Evolutionary conservation across 768 basidiomycete species (phyloP), one percentile per base, ranked within the genome.

Genomic region (Xanthoconium stramineum): DNA sequence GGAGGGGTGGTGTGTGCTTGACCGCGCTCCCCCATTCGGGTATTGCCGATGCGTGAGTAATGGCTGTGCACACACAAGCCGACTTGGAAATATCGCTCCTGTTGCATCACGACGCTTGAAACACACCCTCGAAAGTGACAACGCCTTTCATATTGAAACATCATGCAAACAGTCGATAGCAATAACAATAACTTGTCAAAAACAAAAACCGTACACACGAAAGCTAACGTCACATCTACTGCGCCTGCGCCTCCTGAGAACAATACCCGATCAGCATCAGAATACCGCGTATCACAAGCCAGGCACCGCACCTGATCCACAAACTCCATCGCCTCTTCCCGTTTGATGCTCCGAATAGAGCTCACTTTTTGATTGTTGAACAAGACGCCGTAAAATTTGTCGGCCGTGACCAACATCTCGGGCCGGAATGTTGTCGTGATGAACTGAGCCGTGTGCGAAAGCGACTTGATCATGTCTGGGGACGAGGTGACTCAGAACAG

Each of bases 351-450:
- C 36, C 87, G 80, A 44, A 98, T 94, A 1, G 89, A 89, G 52
- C 90, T 93, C 56, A 98, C 88, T 70, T 98, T 98, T 68, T 96
- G 91, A 64, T 89, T 92, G 72, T 96, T 93, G 76, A 97, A 98
- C 56, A 96, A 74, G 11, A 98, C 97, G 14, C 97, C 97, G 59
- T 98, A 98, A 70, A 96, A 98, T 68, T 96, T 94, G 72, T 98
- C 95, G 0, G 95, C 94, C 1, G 90, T 89, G 3, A 91, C 89
- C 55, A 98, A 78, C 90, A 99, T 94, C 75, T 99, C 97, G 0
- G 95, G 91, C 55, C 95, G 83, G 83, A 99, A 99, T 3, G 97
- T 99, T 3, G 97, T 99, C 33, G 93, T 96, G 69, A 99, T 95
- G 74, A 98, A 98, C 71, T 99, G 97, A 0, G 90, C 96, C 0